Conservation (phyloP, 228 moss, liverwort and hornwort genomes). For the Sphagnum magellanicum region DNA sequence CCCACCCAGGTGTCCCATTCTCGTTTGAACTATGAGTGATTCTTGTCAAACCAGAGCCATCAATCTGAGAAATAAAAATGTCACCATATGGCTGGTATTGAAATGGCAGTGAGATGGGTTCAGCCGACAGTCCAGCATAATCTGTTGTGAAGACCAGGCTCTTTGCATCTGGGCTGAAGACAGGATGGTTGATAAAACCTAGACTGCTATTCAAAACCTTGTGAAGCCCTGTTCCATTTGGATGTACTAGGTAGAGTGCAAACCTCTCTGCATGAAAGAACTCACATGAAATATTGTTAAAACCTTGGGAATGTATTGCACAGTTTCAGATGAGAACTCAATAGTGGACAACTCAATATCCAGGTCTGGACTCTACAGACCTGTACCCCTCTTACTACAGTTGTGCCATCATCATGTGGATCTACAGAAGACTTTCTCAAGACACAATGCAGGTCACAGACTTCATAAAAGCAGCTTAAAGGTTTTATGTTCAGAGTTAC, state of each 20-base stretch:
- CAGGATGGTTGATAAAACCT: conserved; percentile 37
- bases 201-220: conserved; percentile 17
- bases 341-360: too few relatives aligned
- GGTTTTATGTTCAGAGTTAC: too few relatives aligned
- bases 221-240: conserved; percentile 46
- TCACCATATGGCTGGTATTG: conserved; percentile 50
- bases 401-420: too few relatives aligned
- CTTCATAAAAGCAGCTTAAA: too few relatives aligned
- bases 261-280: conserved; percentile 3
- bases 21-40: conserved; percentile 44
- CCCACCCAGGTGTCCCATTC: conserved; percentile 48
- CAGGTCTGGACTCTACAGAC: too few relatives aligned
- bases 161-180: conserved; percentile 49
- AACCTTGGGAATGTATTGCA: background rate
- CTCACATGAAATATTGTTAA: background rate
- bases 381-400: too few relatives aligned
- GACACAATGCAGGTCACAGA: too few relatives aligned
- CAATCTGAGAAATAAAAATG: conserved; percentile 24
- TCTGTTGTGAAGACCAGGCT: conserved; percentile 43
- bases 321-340: background rate
- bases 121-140: conserved; percentile 35
- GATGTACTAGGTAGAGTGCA: conserved; percentile 29
- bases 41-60: conserved; percentile 37
- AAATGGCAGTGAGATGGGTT: conserved; percentile 35
- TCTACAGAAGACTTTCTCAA: too few relatives aligned